phyloP scores from a whole-genome alignment of 176 grass and related monocot species.

The Raddia distichophylla region DNA sequence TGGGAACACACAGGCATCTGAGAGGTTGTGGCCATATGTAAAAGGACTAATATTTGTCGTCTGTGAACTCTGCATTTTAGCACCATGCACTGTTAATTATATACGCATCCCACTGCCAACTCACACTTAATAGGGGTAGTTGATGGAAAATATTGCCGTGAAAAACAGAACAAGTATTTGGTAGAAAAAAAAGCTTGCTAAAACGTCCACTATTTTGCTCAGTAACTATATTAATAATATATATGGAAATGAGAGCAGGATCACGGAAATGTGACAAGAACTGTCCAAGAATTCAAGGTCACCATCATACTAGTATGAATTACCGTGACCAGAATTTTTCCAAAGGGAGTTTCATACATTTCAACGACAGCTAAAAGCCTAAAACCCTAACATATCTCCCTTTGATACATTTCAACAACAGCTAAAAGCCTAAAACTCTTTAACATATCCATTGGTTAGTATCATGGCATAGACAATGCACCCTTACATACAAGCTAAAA shows the following conservation, averaged over 20 bases:
- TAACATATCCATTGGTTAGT: neutral
- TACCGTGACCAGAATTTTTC: neutral
- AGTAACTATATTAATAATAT: neutral
- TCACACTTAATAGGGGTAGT: neutral
- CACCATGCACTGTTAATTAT: neutral
- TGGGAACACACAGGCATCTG: neutral
- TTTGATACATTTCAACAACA: neutral
- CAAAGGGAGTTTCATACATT: neutral
- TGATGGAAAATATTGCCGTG: neutral
- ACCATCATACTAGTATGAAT: neutral
- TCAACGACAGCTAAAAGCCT: conserved; percentile 9
- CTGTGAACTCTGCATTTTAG: neutral
- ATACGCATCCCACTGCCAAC: neutral
- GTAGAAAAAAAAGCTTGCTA: neutral
- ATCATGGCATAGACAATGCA: neutral
- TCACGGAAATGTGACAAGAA: neutral
- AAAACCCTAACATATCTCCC: neutral
- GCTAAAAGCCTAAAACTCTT: neutral
- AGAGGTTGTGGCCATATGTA: neutral
- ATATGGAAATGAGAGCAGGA: neutral
- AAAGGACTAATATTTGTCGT: neutral
- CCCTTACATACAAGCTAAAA: neutral
- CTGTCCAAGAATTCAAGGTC: conserved; percentile 1
- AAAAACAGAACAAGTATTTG: neutral
- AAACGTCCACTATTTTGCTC: neutral